Percentiles rank a stretch among this genome's conserved stretches.
Conservation (phyloP, 305 asterid genomes). For the Ilex paraguariensis region DNA sequence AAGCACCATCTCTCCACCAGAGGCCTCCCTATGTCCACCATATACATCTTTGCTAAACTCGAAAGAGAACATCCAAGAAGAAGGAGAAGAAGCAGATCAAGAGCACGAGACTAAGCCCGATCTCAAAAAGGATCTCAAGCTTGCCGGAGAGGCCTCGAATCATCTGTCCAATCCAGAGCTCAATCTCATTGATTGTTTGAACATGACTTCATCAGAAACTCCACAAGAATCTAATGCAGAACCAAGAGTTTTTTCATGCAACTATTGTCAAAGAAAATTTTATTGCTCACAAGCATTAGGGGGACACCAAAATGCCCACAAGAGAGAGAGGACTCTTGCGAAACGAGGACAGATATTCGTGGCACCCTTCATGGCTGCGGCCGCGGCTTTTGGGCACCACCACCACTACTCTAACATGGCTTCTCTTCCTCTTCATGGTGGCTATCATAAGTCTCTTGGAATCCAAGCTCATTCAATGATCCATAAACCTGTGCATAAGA, state of each 20-base stretch:
- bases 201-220: constrained; percentile 1
- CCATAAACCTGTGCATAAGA: constrained; percentile 9
- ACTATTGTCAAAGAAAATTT: constrained; percentile 21
- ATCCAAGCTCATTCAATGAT: constrained; percentile 20
- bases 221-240: not conserved
- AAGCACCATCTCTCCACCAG: not conserved
- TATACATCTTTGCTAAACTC: no score
- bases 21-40: no score
- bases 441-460: constrained; percentile 8
- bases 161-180: constrained; percentile 1
- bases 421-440: constrained; percentile 14
- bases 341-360: not conserved
- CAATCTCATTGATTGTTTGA: constrained; percentile 6
- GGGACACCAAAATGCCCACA: constrained; percentile 24
- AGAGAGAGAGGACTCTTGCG: constrained; percentile 14
- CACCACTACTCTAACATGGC: not conserved
- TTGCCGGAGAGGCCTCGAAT: not conserved
- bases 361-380: constrained; percentile 4
- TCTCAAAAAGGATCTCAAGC: no score
- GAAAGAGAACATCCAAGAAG: no score
- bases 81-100: not conserved
- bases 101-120: not conserved
- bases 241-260: constrained; percentile 18
- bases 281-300: constrained; percentile 22
- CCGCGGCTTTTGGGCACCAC: constrained; percentile 7